Evolutionary conservation across 2,329 filamentous ascomycete genomes (phyloP), one percentile per base, ranked within the genome.

Genomic region (Trichoderma aggressivum): DNA sequence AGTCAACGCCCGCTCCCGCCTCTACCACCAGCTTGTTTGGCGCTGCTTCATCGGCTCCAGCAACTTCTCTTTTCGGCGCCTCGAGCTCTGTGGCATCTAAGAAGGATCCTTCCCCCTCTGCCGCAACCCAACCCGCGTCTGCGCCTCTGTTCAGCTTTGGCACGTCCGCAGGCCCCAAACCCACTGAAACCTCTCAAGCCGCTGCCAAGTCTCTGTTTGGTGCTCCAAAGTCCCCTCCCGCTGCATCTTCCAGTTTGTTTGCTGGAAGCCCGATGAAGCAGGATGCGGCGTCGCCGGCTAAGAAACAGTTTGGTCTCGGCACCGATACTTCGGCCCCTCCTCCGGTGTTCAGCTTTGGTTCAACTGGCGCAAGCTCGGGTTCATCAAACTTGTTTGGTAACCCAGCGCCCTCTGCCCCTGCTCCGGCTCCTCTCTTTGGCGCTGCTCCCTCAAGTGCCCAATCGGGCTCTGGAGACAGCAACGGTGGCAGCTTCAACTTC

Each of bases 211-310:
- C 82, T 16, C 73, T 82, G 16, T 84, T 85, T 68, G 79, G 79
- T 16, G 75, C 78, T 10, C 78, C 80, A 32, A 81, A 80, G 71
- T 81, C 82, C 32, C 78, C 79, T 6, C 72, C 79, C 6, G 75
- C 78, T 7, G 65, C 76, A 8, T 66, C 75, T 6, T 75, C 71
- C 67, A 75, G 79, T 24, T 70, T 81, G 72, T 85, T 86, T 74
- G 59, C 43, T 80, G 81, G 81, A 36, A 83, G 82, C 66, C 81
- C 81, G 18, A 82, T 85, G 76, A 84, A 84, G 73, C 81, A 86
- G 71, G 81, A 84, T 70, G 79, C 77, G 7, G 76, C 79, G 7
- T 81, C 81, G 3, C 79, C 80, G 14, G 80, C 79, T 10, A 83
- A 83, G 77, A 81, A 78, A 71, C 70, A 76, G 1, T 79, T 79